phyloP scores from a whole-genome alignment of 768 basidiomycete genomes.

The Lyophyllum semitale region DNA sequence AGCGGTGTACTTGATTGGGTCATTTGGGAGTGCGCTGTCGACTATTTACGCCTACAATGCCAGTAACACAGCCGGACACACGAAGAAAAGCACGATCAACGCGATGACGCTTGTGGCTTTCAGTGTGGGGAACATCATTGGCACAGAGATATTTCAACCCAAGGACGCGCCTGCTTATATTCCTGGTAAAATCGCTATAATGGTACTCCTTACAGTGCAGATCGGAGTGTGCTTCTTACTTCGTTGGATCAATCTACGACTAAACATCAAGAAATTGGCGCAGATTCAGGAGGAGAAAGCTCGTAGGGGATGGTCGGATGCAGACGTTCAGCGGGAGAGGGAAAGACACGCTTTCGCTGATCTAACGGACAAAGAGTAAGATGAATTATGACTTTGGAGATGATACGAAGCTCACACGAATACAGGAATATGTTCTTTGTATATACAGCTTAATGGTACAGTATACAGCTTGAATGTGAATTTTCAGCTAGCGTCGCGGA shows the following conservation, averaged over 20 bases:
- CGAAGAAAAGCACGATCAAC: slow-evolving; percentile 70
- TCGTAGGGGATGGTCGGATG: slow-evolving; percentile 56
- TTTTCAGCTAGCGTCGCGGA: not conserved
- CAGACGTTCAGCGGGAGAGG: slow-evolving; percentile 56
- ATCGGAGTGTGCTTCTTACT: slow-evolving; percentile 49
- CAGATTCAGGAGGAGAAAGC: slow-evolving; percentile 45
- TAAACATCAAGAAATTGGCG: slow-evolving; percentile 50
- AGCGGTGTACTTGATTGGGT: slow-evolving; percentile 54
- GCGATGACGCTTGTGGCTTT: slow-evolving; percentile 59
- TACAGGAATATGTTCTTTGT: slow-evolving; percentile 61
- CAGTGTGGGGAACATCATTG: slow-evolving; percentile 61
- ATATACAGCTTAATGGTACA: slow-evolving; percentile 56
- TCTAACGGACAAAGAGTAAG: slow-evolving; percentile 64
- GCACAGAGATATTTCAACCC: slow-evolving; percentile 63
- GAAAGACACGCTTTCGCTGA: slow-evolving; percentile 65
- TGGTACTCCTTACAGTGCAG: slow-evolving; percentile 57
- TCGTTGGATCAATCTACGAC: slow-evolving; percentile 53
- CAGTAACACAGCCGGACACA: slow-evolving; percentile 63
- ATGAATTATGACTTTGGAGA: slow-evolving; percentile 4
- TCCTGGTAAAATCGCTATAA: slow-evolving; percentile 67
- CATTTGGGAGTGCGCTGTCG: slow-evolving; percentile 61
- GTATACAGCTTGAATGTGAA: no score
- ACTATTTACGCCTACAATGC: slow-evolving; percentile 67
- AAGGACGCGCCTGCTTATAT: slow-evolving; percentile 64
- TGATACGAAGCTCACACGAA: slow-evolving; percentile 2